Evolutionary conservation across 1,284 basidiomycete genomes (phyloP).

Genomic region (Fomitopsis palustris): DNA sequence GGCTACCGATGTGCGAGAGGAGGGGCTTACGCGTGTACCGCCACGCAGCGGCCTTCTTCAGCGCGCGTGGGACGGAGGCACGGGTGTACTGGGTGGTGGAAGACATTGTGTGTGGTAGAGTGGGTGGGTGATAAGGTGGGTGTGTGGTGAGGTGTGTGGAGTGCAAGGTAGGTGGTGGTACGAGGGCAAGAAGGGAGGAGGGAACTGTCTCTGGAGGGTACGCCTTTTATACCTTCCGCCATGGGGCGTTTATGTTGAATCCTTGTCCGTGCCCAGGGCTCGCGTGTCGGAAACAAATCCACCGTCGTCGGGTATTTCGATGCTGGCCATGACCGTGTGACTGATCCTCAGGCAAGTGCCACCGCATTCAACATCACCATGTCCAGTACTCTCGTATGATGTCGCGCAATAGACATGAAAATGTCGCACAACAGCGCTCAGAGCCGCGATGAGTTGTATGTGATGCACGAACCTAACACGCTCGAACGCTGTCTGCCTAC

Average conservation of each 20-base stretch:
- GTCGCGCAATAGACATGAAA: no score
- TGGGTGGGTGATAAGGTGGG: not conserved
- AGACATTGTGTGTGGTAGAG: not conserved
- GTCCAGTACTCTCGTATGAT: no score
- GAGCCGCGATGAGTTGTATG: no score
- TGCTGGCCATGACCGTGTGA: no score
- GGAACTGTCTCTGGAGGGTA: not conserved
- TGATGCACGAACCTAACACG: no score
- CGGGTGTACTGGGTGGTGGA: not conserved
- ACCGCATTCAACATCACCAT: no score
- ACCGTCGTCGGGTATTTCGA: no score
- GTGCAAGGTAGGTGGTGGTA: not conserved
- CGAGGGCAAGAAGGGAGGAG: not conserved
- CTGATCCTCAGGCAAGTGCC: no score
- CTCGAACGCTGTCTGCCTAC: no score
- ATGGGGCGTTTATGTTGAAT: no score
- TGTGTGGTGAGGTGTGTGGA: not conserved
- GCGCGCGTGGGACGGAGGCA: not conserved
- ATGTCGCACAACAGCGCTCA: no score
- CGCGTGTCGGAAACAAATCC: no score
- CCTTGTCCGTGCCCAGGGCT: not conserved
- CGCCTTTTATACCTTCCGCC: not conserved
- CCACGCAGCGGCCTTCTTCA: not conserved
- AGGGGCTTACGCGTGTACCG: not conserved
- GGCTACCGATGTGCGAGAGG: not conserved